Evolutionary conservation across 2,329 filamentous ascomycete genomes (phyloP).

Genomic region (Zymoseptoria crescenta): DNA sequence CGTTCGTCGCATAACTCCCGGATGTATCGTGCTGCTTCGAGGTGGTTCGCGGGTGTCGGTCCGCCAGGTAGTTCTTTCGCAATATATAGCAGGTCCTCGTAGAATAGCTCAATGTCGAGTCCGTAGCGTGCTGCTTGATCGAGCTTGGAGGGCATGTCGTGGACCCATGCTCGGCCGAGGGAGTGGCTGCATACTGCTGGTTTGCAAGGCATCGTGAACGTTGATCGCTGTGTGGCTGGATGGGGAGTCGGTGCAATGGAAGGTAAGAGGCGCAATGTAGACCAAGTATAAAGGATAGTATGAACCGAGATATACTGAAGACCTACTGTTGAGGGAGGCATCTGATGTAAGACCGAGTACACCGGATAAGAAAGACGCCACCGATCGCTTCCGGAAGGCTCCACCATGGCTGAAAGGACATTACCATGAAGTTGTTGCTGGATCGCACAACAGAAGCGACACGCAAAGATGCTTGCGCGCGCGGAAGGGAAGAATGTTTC

Average conservation of each 20-base stretch:
- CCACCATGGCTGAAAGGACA: slow-evolving; percentile 4
- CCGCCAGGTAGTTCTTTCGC: slow-evolving; percentile 42
- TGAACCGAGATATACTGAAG: not conserved
- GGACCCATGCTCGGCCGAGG: slow-evolving; percentile 63
- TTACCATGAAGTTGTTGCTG: slow-evolving; percentile 3
- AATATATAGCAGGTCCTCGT: slow-evolving; percentile 63
- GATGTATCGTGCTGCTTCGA: slow-evolving; percentile 53
- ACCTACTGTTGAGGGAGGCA: not conserved
- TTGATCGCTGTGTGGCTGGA: not conserved
- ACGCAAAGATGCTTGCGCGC: not conserved
- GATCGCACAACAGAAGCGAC: not conserved
- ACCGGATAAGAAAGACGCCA: not conserved
- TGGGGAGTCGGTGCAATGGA: not conserved
- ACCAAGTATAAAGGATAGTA: not conserved
- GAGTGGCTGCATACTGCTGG: slow-evolving; percentile 71
- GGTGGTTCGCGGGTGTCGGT: slow-evolving; percentile 38
- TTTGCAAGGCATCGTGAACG: slow-evolving; percentile 41
- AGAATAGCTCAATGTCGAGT: slow-evolving; percentile 69
- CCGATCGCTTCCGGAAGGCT: not conserved
- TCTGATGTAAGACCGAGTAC: not conserved
- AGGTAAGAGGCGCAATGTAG: not conserved
- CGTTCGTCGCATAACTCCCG: slow-evolving; percentile 50
- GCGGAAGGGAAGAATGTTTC: slow-evolving; percentile 3
- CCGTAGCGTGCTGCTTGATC: slow-evolving; percentile 58
- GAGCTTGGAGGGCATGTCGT: slow-evolving; percentile 60